Evolutionary conservation across 2,329 filamentous ascomycete genomes (phyloP), one percentile per base, ranked within the genome.

Genomic region (Colletotrichum tofieldiae): DNA sequence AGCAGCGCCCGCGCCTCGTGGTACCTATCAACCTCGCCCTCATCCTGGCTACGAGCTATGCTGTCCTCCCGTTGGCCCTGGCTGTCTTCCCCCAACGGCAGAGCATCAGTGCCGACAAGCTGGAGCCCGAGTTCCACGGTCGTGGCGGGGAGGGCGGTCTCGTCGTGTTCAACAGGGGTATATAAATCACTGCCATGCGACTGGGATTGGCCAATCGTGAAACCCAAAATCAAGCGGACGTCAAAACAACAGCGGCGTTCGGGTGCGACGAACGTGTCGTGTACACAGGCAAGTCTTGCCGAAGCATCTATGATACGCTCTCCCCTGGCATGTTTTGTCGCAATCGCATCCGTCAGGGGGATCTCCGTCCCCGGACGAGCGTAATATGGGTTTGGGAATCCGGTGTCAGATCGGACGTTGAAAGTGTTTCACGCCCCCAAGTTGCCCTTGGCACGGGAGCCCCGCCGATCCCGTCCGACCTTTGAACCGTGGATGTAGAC

Each of bases 111-210:
- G 95, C 93, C 1, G 88, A 90, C 39, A 91, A 86, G 62, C 84
- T 99, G 68, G 96, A 98, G 86, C 87, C 93, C 74, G 94, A 98
- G 83, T 98, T 99, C 81, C 93, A 92, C 84, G 92, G 91, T 8
- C 90, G 89, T 68, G 95, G 94, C 41, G 96, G 95, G 0, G 89
- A 92, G 75, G 89, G 89, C 66, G 95, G 94, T 0, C 87, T 94
- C 85, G 93, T 99, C n/a, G 94, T 97, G 81, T 98, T 99, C 84
- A 98, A 99, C 83, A 90, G 96, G 78, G 96, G 96, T 16, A 96
- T 99, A 77, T 98, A 72, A 47, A 59, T 35, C 16, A 60, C 32
- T 26, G 35, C 26, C n/a, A 49, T 35, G 49, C 23, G 32, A 26
- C 35, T 18, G 29, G 49, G 16, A 54, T 35, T 29, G 54, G 39